Percentiles rank a stretch among this genome's conserved stretches.
phyloP scores from a whole-genome alignment of 2,329 filamentous ascomycete genomes.

The Aspergillus calidoustus region DNA sequence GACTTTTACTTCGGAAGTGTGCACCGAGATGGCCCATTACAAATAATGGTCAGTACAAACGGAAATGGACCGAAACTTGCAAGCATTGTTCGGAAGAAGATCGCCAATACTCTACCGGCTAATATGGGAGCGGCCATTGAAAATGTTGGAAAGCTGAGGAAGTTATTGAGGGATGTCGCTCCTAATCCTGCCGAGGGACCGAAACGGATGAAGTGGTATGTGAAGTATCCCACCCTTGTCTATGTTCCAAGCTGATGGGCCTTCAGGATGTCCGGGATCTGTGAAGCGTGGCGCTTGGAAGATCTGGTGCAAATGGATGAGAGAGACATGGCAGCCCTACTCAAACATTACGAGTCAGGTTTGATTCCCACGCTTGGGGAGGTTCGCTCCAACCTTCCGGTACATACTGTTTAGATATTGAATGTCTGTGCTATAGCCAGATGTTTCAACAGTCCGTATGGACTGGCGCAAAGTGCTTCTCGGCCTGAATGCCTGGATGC shows the following conservation, averaged over 20 bases:
- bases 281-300: slow-evolving; percentile 82
- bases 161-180: slow-evolving; percentile 76
- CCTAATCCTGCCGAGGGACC: slow-evolving; percentile 74
- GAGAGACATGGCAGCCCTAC: slow-evolving; percentile 80
- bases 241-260: background rate
- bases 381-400: slow-evolving; percentile 30
- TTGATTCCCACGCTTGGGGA: slow-evolving; percentile 44
- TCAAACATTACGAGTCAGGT: slow-evolving; percentile 68
- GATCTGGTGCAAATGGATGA: slow-evolving; percentile 83
- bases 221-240: slow-evolving; percentile 17
- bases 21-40: slow-evolving; percentile 90
- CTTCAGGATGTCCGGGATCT: slow-evolving; percentile 85
- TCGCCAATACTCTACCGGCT: slow-evolving; percentile 74
- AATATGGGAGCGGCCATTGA: slow-evolving; percentile 86
- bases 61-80: slow-evolving; percentile 93
- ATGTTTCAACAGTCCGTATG: background rate
- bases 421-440: background rate
- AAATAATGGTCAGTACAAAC: slow-evolving; percentile 99
- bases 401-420: background rate
- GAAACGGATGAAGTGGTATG: slow-evolving; percentile 87
- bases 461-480: background rate
- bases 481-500: background rate
- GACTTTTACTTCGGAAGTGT: slow-evolving; percentile 99
- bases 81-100: slow-evolving; percentile 80
- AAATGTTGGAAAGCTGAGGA: slow-evolving; percentile 78